Evolutionary conservation across 306 rosid genomes (phyloP).

Genomic region (Trifolium repens): DNA sequence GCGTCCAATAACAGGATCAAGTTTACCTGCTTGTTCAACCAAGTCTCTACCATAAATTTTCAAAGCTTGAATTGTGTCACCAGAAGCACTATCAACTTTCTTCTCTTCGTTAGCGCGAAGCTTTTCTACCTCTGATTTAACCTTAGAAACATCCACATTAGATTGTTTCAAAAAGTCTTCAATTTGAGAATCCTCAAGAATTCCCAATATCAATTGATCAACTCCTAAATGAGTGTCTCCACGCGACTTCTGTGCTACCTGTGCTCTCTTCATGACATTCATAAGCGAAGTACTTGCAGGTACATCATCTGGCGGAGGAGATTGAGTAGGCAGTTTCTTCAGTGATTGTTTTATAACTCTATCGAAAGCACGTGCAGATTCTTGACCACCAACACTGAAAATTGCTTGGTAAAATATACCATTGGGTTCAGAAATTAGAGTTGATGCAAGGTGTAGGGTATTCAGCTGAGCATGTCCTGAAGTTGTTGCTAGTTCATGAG

Average conservation of each 20-base stretch:
- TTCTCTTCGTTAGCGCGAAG: background rate
- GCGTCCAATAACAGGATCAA: conserved; percentile 82
- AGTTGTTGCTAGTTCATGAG: conserved; percentile 69
- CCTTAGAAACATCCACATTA: conserved; percentile 60
- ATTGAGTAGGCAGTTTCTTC: conserved; percentile 41
- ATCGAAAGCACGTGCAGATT: conserved; percentile 35
- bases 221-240: conserved; percentile 87
- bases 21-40: conserved; percentile 83
- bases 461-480: conserved; percentile 78
- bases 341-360: background rate
- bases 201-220: conserved; percentile 78
- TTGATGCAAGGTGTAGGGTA: conserved; percentile 69
- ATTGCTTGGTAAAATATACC: conserved; percentile 79
- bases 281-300: conserved; percentile 72
- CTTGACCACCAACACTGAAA: conserved; percentile 55
- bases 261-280: conserved; percentile 72
- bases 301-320: conserved; percentile 76
- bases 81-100: conserved; percentile 35
- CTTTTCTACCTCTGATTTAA: conserved; percentile 46
- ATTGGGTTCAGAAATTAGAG: conserved; percentile 54
- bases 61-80: conserved; percentile 69
- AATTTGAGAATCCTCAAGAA: conserved; percentile 84
- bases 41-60: conserved; percentile 84
- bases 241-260: conserved; percentile 66
- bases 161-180: conserved; percentile 74